Conservation (phyloP, 2,329 filamentous ascomycete species). For the Dactylonectria estremocensis region DNA sequence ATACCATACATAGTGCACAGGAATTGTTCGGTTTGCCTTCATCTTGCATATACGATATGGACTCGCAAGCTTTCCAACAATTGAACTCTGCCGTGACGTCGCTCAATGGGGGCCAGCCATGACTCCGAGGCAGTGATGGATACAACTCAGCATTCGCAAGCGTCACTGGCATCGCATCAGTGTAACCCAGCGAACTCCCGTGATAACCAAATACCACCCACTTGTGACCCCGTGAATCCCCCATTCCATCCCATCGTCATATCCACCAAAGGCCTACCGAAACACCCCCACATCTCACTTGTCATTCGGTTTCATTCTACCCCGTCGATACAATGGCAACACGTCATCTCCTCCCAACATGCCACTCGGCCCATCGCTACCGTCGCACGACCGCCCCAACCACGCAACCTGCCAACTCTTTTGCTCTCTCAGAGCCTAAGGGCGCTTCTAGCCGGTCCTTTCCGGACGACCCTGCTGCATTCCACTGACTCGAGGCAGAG, state of each 20-base stretch:
- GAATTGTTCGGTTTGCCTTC: not conserved
- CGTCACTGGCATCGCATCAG: not conserved
- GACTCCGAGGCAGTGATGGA: not conserved
- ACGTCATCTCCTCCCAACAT: not conserved
- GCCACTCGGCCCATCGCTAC: not conserved
- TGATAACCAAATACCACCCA: not conserved
- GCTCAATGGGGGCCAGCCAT: not conserved
- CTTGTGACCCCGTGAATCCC: not conserved
- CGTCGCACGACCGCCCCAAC: conserved; percentile 6
- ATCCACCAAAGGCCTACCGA: not conserved
- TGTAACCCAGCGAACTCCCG: not conserved
- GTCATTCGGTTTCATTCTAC: not conserved
- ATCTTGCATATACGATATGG: too few relatives aligned
- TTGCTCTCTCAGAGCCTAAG: conserved; percentile 19
- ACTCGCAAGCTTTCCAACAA: too few relatives aligned
- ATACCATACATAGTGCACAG: too few relatives aligned
- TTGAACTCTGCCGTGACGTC: not conserved
- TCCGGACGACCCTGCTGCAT: conserved; percentile 5
- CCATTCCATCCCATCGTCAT: not conserved
- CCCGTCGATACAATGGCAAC: too few relatives aligned
- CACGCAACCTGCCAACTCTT: not conserved
- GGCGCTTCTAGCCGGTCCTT: conserved; percentile 8
- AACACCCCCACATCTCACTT: not conserved
- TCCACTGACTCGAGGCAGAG: conserved; percentile 20
- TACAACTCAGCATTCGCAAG: too few relatives aligned